phyloP scores from a whole-genome alignment of 2,329 filamentous ascomycete genomes.

The Aspergillus sp. region DNA sequence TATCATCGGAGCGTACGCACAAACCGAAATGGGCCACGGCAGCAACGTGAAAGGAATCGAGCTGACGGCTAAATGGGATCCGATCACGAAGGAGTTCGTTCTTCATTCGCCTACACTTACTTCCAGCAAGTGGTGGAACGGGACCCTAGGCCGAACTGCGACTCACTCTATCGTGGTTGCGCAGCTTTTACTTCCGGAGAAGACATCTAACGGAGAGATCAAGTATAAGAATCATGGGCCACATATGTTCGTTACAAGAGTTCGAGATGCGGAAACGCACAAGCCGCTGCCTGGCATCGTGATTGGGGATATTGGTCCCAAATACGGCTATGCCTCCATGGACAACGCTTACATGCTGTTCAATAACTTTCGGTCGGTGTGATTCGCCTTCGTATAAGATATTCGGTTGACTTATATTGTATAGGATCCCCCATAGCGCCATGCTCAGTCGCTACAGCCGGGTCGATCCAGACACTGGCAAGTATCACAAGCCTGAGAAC shows the following conservation, averaged over 20 bases:
- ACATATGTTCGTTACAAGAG: constrained; percentile 55
- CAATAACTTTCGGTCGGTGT: constrained; percentile 37
- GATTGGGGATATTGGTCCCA: constrained; percentile 57
- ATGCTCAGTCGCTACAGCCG: constrained; percentile 51
- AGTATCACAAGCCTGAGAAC: constrained; percentile 41
- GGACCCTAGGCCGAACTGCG: constrained; percentile 52
- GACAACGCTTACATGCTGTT: constrained; percentile 57
- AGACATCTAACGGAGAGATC: background rate
- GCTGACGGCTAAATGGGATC: background rate
- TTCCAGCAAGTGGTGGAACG: constrained; percentile 58
- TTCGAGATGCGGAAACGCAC: constrained; percentile 29
- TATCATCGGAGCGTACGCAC: background rate
- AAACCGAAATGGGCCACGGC: background rate
- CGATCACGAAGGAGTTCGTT: background rate
- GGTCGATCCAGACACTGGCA: constrained; percentile 47
- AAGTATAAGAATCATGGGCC: constrained; percentile 49
- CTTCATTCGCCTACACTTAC: constrained; percentile 25
- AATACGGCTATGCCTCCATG: constrained; percentile 54
- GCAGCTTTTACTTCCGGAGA: constrained; percentile 38
- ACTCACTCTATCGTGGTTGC: constrained; percentile 56
- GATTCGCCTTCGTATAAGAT: background rate
- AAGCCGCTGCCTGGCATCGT: constrained; percentile 48
- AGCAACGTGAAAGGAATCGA: background rate
- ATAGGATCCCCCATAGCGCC: constrained; percentile 45
- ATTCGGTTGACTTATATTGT: background rate